Evolutionary conservation across 164 flowering plant species (phyloP), one percentile per base, ranked within the genome.

Genomic region (Cinnamomum chago): DNA sequence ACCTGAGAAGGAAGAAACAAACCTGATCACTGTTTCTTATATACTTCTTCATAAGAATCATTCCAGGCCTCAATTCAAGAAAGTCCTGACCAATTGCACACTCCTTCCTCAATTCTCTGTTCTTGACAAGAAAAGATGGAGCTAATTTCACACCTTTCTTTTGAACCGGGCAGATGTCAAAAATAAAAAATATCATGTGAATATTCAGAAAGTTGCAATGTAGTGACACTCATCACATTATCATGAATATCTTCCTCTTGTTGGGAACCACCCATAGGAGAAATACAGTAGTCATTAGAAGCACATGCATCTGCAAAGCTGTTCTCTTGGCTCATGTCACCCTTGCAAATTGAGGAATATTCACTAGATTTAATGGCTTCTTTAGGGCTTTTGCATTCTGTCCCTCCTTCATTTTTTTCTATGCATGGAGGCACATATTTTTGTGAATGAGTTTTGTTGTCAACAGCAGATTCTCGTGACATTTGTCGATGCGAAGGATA

Each of bases 11-110:
- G 62, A 65, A 33, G 50, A 35, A 23, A 13, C 4, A 3, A 18
- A 90, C 94, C 93, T 93, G 95, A 74, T 91, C 88, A 60, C 18
- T 24, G 5, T 71, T 5, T 65, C 84, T 76, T 67, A 93, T 69
- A 76, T 76, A 84, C 67, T 80, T 72, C 83, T 84, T 88, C 24
- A 93, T 75, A 65, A 85, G 83, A 76, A 90, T 80, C 94, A 93
- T 89, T 74, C 97, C 97, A 62, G 90, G 70, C 76, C 89, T 81
- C 75, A 90, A 70, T 5, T 82, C 40, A 1, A 0, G 24, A 40
- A 67, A 70, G 52, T 65, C 51, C 58, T 28, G 23, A 33, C 80
- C 85, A 23, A 77, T 83, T 30, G 1, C 50, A 2, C 77, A 3
- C 73, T 84, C 87, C 65, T 80, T 85, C 20, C 90, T 60, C 67